Evolutionary conservation across 805 yeast genomes (phyloP), one percentile per base, ranked within the genome.

Genomic region (Candida stauntonica): DNA sequence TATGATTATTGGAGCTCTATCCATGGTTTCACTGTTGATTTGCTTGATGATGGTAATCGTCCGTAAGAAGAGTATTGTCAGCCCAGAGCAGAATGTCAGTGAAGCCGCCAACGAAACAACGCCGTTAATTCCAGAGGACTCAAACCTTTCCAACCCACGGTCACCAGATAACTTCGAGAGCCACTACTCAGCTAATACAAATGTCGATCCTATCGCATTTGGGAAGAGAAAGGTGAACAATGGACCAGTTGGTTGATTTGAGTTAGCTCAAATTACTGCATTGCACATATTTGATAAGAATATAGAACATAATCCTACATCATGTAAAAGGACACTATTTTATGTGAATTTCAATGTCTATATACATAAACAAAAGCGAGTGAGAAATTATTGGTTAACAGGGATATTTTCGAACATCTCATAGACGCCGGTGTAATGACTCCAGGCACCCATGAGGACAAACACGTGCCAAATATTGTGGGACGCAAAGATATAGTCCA

Each of bases 391-490:
- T 32, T 42, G 27, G 36, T 55, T 54, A 13, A 36, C 24, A 3
- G 50, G 42, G n/a, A 51, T 51, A 31, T 65, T 67, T 34, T 67
- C 68, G 47, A 80, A 80, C 84, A 89, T 81, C 41, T 76, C 79
- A 45, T 86, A 65, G 27, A 87, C 67, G 12, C 94, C 91, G 39
- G 69, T 68, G 61, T 89, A 93, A 61, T 91, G 98, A 23, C 94
- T 95, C 29, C 84, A 61, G n/a, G 87, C 79, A 3, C 99, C 99
- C 18, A 84, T 70, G 14, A 93, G 73, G 21, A 93, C 99, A 56
- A 84, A 86, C 11, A 87, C 58, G 63, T 91, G 99, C 99, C 99
- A 91, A 21, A 91, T 67, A 54, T 88, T 89, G 61, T 91, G 99
- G 26, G 96, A 86, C 29, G 78, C 73, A 38, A 80, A 68, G 19